Evolutionary conservation across 345 rosid species (phyloP).

Genomic region (Psidium friedrichsthalianum): DNA sequence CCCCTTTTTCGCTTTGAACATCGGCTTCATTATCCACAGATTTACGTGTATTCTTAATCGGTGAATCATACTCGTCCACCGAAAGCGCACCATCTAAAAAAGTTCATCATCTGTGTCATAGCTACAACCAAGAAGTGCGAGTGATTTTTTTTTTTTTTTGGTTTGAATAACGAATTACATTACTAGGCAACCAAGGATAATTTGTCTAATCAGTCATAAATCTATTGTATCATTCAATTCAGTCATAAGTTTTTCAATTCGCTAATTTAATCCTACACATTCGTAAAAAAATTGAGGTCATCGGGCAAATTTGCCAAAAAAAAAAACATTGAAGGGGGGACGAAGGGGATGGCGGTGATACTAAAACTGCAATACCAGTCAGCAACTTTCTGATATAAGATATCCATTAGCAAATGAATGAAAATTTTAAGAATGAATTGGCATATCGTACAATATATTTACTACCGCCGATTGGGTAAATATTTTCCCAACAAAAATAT

Average conservation of each 20-base stretch:
- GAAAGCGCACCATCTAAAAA: background rate
- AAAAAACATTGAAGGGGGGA: too few species aligned
- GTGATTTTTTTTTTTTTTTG: background rate
- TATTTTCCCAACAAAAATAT: background rate
- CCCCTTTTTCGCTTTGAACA: background rate
- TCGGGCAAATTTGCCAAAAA: too few species aligned
- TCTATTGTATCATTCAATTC: background rate
- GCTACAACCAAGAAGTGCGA: background rate
- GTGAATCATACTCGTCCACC: background rate
- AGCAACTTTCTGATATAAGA: too few species aligned
- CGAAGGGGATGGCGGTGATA: rapidly evolving
- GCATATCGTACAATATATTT: rapidly evolving
- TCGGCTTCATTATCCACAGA: background rate
- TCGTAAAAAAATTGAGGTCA: too few species aligned
- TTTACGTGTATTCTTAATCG: background rate
- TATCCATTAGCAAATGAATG: too few species aligned
- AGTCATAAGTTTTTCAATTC: background rate
- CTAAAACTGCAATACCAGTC: background rate
- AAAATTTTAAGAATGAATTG: background rate
- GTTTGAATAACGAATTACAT: background rate
- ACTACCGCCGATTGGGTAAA: background rate
- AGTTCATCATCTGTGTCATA: background rate
- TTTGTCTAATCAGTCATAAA: background rate
- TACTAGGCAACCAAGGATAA: background rate
- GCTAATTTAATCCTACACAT: background rate